These are phyloP conservation scores for Rhazya stricta DNA, from an alignment of 257 asterid genomes.

Conservation along the genomic window DNA sequence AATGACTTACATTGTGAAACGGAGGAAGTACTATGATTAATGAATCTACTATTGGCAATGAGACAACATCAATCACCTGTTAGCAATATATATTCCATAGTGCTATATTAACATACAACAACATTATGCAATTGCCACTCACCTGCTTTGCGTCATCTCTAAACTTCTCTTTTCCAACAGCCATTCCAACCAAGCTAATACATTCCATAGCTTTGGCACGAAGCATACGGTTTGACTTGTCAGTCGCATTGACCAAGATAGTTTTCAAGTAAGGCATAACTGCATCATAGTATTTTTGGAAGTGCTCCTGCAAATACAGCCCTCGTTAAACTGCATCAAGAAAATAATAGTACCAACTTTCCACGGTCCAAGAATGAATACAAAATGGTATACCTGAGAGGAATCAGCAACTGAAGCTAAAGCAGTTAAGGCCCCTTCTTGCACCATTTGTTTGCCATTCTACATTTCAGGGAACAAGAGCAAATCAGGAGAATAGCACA, in stretches of 20 bases:
- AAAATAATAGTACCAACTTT: slow-evolving; percentile 8
- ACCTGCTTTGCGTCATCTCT: slow-evolving; percentile 93
- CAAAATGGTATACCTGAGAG: slow-evolving; percentile 55
- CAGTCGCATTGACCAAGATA: slow-evolving; percentile 77
- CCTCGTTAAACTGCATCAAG: slow-evolving; percentile 14
- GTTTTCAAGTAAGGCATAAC: slow-evolving; percentile 92
- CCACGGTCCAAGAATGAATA: slow-evolving; percentile 5
- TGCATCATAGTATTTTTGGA: slow-evolving; percentile 80
- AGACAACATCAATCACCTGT: not conserved
- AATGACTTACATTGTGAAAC: too few relatives aligned
- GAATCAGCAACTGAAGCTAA: slow-evolving; percentile 98
- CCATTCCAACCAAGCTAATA: slow-evolving; percentile 95
- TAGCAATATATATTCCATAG: not conserved
- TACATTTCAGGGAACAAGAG: slow-evolving; percentile 32
- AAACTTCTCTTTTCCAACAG: slow-evolving; percentile 86
- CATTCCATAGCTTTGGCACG: slow-evolving; percentile 98
- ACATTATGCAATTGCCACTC: not conserved
- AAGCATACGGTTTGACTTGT: slow-evolving; percentile 88
- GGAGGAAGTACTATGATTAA: not conserved
- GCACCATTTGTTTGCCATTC: slow-evolving; percentile 98
- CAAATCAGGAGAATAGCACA: not conserved
- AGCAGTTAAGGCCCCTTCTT: slow-evolving; percentile 94
- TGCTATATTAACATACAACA: not conserved
- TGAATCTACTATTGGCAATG: not conserved
- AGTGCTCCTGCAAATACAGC: slow-evolving; percentile 50